Conservation (phyloP, 2,329 filamentous ascomycete genomes). For the Fusarium subglutinans region DNA sequence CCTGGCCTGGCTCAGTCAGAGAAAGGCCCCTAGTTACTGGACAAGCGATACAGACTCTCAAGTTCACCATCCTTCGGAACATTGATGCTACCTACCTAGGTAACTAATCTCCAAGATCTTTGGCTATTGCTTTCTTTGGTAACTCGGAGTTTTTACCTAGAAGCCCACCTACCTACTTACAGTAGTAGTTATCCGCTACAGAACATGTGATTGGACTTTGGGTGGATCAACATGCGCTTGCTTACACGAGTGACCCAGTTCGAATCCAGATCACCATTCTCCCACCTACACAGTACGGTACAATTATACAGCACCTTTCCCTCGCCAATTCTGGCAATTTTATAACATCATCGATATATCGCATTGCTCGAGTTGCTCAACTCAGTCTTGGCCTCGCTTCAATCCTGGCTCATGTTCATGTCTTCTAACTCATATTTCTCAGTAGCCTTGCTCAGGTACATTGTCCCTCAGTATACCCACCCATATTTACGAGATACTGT, state of each 20-base stretch:
- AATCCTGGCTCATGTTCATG: background rate
- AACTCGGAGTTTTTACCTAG: background rate
- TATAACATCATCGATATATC: background rate
- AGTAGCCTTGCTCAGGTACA: background rate
- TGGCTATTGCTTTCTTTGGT: slow-evolving; percentile 1
- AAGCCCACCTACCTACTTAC: background rate
- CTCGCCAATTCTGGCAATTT: background rate
- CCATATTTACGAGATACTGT: background rate
- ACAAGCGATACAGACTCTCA: background rate
- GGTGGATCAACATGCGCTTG: background rate
- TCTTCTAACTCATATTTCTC: background rate
- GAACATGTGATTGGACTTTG: background rate
- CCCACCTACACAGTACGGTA: background rate
- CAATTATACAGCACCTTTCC: background rate
- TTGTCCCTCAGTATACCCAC: background rate
- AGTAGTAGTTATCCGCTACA: background rate
- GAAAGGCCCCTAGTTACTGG: background rate
- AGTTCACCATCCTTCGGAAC: background rate
- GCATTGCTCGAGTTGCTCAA: slow-evolving; percentile 1
- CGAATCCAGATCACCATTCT: slow-evolving; percentile 3
- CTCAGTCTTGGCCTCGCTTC: background rate
- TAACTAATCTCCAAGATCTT: slow-evolving; percentile 2
- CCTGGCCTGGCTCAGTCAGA: background rate
- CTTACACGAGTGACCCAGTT: slow-evolving; percentile 20
- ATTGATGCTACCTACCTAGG: background rate